Evolutionary conservation across 257 asterid species (phyloP).

Genomic region (Ilex asprella): DNA sequence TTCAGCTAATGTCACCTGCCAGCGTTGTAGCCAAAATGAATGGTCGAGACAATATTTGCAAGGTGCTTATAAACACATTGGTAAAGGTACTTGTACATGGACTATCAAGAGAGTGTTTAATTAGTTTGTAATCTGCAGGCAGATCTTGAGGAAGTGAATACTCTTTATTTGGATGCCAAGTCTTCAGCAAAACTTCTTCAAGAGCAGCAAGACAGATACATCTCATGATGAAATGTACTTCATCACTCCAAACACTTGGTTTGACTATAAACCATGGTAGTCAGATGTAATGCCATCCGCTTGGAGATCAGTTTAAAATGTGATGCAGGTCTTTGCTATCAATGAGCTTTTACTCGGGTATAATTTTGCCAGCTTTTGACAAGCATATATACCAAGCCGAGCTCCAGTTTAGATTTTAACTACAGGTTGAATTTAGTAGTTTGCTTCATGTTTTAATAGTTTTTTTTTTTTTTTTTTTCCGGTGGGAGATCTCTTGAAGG

Average conservation of each 20-base stretch:
- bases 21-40: conserved; percentile 80
- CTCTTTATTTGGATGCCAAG: conserved; percentile 81
- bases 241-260: background rate
- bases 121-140: conserved; percentile 35
- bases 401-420: too few relatives aligned
- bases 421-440: too few relatives aligned
- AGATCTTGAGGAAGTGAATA: conserved; percentile 83
- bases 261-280: too few relatives aligned
- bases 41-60: conserved; percentile 87
- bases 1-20: conserved; percentile 83
- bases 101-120: background rate
- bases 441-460: too few relatives aligned
- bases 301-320: too few relatives aligned
- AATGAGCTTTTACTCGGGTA: too few relatives aligned
- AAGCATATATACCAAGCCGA: too few relatives aligned
- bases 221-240: conserved; percentile 28
- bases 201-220: conserved; percentile 93
- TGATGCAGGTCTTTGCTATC: too few relatives aligned
- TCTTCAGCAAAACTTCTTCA: conserved; percentile 88
- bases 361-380: too few relatives aligned
- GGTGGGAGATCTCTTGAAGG: too few relatives aligned
- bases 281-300: too few relatives aligned
- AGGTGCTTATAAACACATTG: conserved; percentile 34
- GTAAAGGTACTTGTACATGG: background rate
- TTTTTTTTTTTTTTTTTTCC: too few relatives aligned